Conservation (phyloP, 2,329 filamentous ascomycete species). For the Chlorencoelia australis region DNA sequence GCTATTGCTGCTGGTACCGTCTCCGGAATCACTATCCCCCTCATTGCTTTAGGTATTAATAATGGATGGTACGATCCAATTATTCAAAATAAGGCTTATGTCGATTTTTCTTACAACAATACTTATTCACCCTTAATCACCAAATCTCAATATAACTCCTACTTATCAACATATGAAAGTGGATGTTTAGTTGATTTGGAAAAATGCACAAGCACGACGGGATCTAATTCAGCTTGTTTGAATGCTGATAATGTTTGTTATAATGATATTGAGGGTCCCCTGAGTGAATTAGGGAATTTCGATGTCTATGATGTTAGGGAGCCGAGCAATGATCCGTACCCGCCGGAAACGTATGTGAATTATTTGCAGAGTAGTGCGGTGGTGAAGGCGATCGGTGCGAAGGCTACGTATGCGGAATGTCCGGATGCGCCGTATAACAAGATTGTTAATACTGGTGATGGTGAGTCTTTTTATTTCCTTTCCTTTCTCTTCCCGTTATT, state of each 20-base stretch:
- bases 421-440: slow-evolving; percentile 28
- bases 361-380: slow-evolving; percentile 33
- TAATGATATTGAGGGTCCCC: slow-evolving; percentile 10
- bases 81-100: slow-evolving; percentile 36
- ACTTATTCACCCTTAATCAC: slow-evolving; percentile 34
- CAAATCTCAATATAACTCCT: slow-evolving; percentile 22
- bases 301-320: slow-evolving; percentile 10
- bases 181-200: slow-evolving; percentile 31
- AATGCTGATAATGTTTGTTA: slow-evolving; percentile 43
- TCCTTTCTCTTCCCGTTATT: too few relatives aligned
- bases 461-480: too few relatives aligned
- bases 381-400: slow-evolving; percentile 35
- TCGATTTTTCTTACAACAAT: slow-evolving; percentile 24
- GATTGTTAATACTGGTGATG: slow-evolving; percentile 33
- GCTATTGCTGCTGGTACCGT: slow-evolving; percentile 35
- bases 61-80: slow-evolving; percentile 40
- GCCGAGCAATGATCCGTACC: slow-evolving; percentile 26
- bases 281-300: slow-evolving; percentile 4
- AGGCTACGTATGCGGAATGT: slow-evolving; percentile 33
- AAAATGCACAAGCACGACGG: slow-evolving; percentile 37
- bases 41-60: slow-evolving; percentile 28
- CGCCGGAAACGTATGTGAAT: slow-evolving; percentile 28
- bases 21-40: slow-evolving; percentile 25
- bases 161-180: slow-evolving; percentile 27
- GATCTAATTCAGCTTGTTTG: slow-evolving; percentile 72